Evolutionary conservation across 2,329 filamentous ascomycete genomes (phyloP).

Genomic region (Sarocladium kiliense): DNA sequence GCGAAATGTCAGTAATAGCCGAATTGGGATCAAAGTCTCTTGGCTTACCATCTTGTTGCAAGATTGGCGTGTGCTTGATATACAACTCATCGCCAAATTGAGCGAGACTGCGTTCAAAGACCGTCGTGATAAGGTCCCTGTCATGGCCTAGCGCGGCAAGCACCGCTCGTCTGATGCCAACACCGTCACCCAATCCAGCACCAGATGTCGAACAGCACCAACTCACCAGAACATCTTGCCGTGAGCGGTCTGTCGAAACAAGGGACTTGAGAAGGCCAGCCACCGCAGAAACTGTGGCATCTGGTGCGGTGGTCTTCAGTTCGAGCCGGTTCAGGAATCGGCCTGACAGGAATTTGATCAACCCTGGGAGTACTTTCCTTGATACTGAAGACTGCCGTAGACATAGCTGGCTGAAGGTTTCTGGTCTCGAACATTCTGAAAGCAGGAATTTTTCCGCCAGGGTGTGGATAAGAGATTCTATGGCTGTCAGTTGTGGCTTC

Average conservation of each 20-base stretch:
- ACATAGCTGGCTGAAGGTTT: conserved; percentile 24
- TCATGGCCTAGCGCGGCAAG: conserved; percentile 51
- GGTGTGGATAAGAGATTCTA: conserved; percentile 36
- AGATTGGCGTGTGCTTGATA: conserved; percentile 75
- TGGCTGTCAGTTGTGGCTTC: conserved; percentile 15
- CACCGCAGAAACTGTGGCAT: conserved; percentile 47
- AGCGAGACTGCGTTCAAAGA: conserved; percentile 63
- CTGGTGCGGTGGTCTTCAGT: conserved; percentile 23
- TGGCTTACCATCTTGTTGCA: conserved; percentile 79
- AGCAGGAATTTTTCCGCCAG: conserved; percentile 33
- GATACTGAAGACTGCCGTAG: conserved; percentile 21
- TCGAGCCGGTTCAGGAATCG: conserved; percentile 33
- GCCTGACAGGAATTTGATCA: conserved; percentile 37
- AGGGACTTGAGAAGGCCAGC: conserved; percentile 51
- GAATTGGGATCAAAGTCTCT: accelerated
- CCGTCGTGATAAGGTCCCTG: conserved; percentile 43
- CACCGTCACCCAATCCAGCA: conserved; percentile 57
- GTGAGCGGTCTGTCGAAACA: conserved; percentile 38
- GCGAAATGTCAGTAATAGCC: conserved; percentile 17
- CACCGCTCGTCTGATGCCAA: conserved; percentile 63
- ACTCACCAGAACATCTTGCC: conserved; percentile 50
- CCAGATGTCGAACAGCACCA: conserved; percentile 64
- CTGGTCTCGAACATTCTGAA: conserved; percentile 15
- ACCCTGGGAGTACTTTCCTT: conserved; percentile 22
- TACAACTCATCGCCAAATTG: conserved; percentile 84